phyloP scores from a whole-genome alignment of 2,329 filamentous ascomycete genomes.

The Xylaria sp. region DNA sequence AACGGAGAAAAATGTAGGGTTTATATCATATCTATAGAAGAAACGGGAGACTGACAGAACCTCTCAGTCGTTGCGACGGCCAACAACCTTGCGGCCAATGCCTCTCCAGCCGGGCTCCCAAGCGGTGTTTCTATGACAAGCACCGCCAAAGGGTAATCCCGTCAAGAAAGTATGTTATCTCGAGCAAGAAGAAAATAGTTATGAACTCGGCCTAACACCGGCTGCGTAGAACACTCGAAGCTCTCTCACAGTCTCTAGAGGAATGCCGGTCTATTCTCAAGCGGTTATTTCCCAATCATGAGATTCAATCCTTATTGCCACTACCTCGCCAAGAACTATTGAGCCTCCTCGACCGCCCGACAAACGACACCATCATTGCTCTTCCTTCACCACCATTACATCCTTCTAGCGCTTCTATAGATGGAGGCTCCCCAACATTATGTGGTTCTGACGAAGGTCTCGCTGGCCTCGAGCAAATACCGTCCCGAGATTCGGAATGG shows the following conservation, averaged over 20 bases:
- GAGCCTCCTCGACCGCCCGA: constrained; percentile 62
- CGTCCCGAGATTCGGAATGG: constrained; percentile 70
- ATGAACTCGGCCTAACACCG: constrained; percentile 37
- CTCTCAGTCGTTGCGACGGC: constrained; percentile 74
- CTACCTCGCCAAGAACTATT: constrained; percentile 70
- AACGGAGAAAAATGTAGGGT: constrained; percentile 77
- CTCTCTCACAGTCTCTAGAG: constrained; percentile 71
- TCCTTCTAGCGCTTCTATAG: constrained; percentile 59
- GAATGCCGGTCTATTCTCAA: constrained; percentile 72
- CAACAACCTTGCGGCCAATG: constrained; percentile 85
- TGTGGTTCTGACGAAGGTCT: constrained; percentile 62
- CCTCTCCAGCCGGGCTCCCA: constrained; percentile 81
- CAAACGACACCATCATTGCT: constrained; percentile 54
- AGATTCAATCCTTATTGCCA: constrained; percentile 61
- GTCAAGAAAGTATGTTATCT: constrained; percentile 73
- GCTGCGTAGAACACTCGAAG: constrained; percentile 63
- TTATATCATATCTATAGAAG: constrained; percentile 25
- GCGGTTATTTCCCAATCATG: constrained; percentile 69
- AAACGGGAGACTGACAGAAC: constrained; percentile 43
- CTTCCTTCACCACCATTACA: constrained; percentile 66
- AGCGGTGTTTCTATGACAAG: constrained; percentile 83
- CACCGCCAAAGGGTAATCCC: constrained; percentile 80
- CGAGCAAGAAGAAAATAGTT: not conserved
- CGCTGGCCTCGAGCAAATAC: constrained; percentile 73
- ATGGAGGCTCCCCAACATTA: constrained; percentile 60